These are phyloP conservation scores for Penicillium sp. DNA, from an alignment of 2,329 filamentous ascomycete genomes.

Conservation along the genomic window DNA sequence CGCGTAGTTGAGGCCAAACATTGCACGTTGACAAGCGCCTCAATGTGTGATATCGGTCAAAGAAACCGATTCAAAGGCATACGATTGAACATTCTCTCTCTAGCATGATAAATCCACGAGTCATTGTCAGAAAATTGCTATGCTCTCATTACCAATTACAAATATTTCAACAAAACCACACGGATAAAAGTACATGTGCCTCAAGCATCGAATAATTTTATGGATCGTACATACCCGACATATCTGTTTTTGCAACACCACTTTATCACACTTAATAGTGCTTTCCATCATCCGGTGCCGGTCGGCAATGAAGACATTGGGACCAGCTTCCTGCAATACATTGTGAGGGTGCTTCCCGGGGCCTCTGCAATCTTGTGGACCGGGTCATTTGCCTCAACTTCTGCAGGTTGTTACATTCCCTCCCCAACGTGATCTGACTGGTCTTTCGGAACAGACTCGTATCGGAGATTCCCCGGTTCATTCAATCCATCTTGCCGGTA, in stretches of 20 bases:
- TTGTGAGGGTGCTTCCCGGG: too few relatives aligned
- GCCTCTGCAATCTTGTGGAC: too few relatives aligned
- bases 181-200: background rate
- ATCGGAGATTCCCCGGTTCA: too few relatives aligned
- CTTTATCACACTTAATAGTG: too few relatives aligned
- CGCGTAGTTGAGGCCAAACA: background rate
- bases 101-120: background rate
- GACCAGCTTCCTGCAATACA: background rate
- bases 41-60: background rate
- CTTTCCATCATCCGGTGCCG: background rate
- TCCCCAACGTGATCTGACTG: too few relatives aligned
- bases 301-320: background rate
- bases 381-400: too few relatives aligned
- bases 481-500: too few relatives aligned
- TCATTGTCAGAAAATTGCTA: background rate
- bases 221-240: background rate
- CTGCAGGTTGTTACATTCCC: too few relatives aligned
- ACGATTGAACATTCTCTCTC: background rate
- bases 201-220: background rate
- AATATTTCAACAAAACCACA: too few relatives aligned
- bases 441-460: too few relatives aligned
- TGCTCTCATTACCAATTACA: background rate
- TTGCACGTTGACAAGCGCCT: background rate
- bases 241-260: background rate
- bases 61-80: background rate